Percentiles rank a stretch among this genome's conserved stretches.
phyloP scores from a whole-genome alignment of 306 rosid species.

The Vigna hirtella region DNA sequence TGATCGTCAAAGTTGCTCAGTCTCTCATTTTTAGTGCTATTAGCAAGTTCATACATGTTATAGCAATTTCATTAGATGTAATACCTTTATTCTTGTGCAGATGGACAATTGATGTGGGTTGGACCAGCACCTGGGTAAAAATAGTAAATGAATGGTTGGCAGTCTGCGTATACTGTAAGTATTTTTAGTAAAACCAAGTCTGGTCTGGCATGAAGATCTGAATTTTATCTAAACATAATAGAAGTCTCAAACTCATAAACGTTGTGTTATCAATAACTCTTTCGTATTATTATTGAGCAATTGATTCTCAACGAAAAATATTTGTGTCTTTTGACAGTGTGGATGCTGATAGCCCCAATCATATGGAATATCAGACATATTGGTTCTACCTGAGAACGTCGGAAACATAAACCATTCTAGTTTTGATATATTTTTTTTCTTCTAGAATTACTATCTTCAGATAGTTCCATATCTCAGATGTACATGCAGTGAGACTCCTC shows the following conservation, averaged over 20 bases:
- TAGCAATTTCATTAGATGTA: constrained; percentile 20
- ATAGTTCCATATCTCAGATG: constrained; percentile 35
- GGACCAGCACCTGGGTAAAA: constrained; percentile 99
- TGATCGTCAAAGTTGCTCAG: background rate
- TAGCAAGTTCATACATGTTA: constrained; percentile 14
- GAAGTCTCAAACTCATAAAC: constrained; percentile 6
- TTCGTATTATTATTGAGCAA: constrained; percentile 10
- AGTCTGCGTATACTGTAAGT: constrained; percentile 92
- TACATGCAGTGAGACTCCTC: constrained; percentile 41
- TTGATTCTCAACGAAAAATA: constrained; percentile 13
- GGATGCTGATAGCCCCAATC: constrained; percentile 88
- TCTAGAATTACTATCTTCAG: constrained; percentile 37
- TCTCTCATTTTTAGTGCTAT: constrained; percentile 16
- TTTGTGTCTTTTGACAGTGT: constrained; percentile 61
- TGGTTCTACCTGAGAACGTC: constrained; percentile 48
- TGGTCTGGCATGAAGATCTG: constrained; percentile 9
- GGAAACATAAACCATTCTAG: constrained; percentile 33
- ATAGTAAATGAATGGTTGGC: constrained; percentile 97
- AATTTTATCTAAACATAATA: constrained; percentile 13
- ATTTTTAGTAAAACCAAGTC: background rate
- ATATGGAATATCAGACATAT: constrained; percentile 70
- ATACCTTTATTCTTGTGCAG: constrained; percentile 50
- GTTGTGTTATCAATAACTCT: background rate
- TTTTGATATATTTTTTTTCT: constrained; percentile 23
- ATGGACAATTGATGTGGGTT: constrained; percentile 98